Evolutionary conservation across 2,329 filamentous ascomycete genomes (phyloP).

Genomic region (Lizonia empirigonia): DNA sequence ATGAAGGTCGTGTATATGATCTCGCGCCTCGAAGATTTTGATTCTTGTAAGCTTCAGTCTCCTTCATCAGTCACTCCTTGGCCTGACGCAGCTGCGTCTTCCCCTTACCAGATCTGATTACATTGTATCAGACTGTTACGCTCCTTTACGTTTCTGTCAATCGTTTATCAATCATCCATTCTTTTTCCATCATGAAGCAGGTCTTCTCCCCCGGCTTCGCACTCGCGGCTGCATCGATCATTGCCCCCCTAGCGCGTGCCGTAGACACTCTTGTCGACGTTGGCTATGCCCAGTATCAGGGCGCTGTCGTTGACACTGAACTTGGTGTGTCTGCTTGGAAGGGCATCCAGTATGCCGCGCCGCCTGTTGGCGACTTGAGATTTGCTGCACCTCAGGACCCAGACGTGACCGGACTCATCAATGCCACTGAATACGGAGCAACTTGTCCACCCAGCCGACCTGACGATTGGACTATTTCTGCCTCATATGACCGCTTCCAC

Average conservation of each 20-base stretch:
- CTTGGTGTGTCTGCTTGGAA: conserved; percentile 72
- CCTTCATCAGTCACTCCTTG: no score
- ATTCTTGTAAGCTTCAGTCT: no score
- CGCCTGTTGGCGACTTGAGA: conserved; percentile 68
- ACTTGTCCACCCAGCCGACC: conserved; percentile 42
- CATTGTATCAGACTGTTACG: no score
- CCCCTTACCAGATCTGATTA: no score
- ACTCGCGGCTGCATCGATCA: not conserved
- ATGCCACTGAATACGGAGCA: conserved; percentile 36
- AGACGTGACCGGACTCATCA: conserved; percentile 15
- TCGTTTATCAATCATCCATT: no score
- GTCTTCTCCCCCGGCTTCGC: not conserved
- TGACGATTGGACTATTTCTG: conserved; percentile 26
- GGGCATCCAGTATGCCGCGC: conserved; percentile 73
- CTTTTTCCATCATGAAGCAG: not conserved
- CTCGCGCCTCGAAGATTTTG: no score
- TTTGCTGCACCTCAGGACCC: conserved; percentile 65
- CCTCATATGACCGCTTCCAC: conserved; percentile 21
- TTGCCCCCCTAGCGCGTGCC: conserved; percentile 23
- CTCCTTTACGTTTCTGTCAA: no score
- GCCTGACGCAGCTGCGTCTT: no score
- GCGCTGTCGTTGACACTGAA: conserved; percentile 50
- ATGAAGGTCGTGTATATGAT: no score
- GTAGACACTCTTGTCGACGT: conserved; percentile 60
- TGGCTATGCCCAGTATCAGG: conserved; percentile 68